phyloP scores from a whole-genome alignment of 2,329 filamentous ascomycete species.

The Microsporum ferrugineum region DNA sequence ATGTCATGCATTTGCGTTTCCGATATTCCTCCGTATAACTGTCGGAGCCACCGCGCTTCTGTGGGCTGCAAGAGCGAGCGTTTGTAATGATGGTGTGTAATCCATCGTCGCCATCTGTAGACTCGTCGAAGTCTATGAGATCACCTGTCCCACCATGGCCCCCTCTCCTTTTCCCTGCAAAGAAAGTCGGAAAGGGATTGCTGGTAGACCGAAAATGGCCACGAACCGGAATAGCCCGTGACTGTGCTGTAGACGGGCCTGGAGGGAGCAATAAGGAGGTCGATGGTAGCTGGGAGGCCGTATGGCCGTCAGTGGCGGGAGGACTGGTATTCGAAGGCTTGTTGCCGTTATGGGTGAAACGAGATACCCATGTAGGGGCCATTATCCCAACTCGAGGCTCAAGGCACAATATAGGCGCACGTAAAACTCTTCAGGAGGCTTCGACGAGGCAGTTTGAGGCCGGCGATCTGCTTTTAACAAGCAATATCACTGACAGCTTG shows the following conservation, averaged over 20 bases:
- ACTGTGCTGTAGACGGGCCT: not conserved
- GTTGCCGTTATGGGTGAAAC: not conserved
- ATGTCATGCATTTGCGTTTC: slow-evolving; percentile 73
- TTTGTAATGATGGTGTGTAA: not conserved
- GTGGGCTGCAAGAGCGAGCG: slow-evolving; percentile 27
- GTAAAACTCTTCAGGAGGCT: not conserved
- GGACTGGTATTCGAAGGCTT: not conserved
- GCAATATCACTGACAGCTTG: not conserved
- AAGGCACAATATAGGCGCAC: not conserved
- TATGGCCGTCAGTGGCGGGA: not conserved
- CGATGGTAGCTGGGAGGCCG: not conserved
- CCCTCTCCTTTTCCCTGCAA: slow-evolving; percentile 46
- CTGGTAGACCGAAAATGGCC: slow-evolving; percentile 59
- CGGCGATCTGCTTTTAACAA: not conserved
- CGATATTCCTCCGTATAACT: slow-evolving; percentile 49
- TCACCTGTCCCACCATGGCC: slow-evolving; percentile 40
- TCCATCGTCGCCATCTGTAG: slow-evolving; percentile 29
- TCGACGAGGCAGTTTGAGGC: not conserved
- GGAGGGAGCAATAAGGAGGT: not conserved
- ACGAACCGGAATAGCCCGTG: slow-evolving; percentile 6
- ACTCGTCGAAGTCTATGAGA: slow-evolving; percentile 34
- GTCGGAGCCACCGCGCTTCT: slow-evolving; percentile 25
- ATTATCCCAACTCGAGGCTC: not conserved
- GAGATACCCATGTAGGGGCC: not conserved
- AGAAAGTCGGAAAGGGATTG: slow-evolving; percentile 65